phyloP scores from a whole-genome alignment of 768 basidiomycete species.

The Paxillus ammoniavirescens region DNA sequence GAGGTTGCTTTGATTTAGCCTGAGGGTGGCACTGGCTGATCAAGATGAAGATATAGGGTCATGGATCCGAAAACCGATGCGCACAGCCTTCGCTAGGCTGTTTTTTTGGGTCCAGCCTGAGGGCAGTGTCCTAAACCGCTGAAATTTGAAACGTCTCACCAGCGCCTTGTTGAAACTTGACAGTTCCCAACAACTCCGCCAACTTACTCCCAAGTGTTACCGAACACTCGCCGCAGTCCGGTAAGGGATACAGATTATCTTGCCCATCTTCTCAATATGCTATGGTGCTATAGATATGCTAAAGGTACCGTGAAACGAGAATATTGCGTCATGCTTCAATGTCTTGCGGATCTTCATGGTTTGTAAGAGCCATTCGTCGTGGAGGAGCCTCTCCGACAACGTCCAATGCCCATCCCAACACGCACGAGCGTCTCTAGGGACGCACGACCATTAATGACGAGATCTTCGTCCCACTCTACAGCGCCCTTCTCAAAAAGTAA shows the following conservation, averaged over 20 bases:
- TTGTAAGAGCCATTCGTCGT: conserved; percentile 7
- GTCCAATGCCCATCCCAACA: conserved; percentile 84
- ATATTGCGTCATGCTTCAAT: neutral
- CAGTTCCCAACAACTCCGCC: no score
- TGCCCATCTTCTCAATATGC: neutral
- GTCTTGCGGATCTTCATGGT: neutral
- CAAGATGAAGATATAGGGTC: neutral
- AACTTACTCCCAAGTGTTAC: no score
- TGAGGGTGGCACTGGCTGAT: neutral
- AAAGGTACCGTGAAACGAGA: neutral
- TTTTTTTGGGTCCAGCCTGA: neutral
- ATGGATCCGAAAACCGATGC: neutral
- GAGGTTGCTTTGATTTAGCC: neutral
- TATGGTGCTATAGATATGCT: neutral
- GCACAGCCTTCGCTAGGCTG: neutral
- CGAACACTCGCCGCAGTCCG: no score
- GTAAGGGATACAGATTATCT: neutral
- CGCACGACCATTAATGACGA: conserved; percentile 79
- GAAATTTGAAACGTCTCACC: no score
- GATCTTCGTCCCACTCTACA: conserved; percentile 90
- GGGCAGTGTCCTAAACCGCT: neutral
- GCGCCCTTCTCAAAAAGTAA: conserved; percentile 82
- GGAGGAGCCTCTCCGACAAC: conserved; percentile 14
- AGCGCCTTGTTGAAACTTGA: no score
- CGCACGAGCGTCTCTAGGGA: conserved; percentile 89